These are phyloP conservation scores for Hibiscus tridactylites DNA, from an alignment of 345 rosid genomes.

Conservation along the genomic window DNA sequence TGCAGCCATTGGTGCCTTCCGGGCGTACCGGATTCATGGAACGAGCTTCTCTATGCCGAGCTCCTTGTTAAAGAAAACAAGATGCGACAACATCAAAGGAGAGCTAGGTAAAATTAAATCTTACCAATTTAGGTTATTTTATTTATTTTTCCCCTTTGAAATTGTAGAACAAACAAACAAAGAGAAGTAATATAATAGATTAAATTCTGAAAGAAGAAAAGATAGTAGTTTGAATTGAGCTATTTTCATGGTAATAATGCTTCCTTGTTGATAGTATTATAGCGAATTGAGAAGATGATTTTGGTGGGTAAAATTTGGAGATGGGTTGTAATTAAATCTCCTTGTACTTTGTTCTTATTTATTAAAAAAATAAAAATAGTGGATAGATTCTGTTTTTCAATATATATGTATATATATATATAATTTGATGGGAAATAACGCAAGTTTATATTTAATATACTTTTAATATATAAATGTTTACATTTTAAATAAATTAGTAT, in stretches of 20 bases:
- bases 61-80: constrained; percentile 46
- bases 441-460: no score
- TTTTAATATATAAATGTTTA: no score
- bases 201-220: background rate
- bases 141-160: background rate
- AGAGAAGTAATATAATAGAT: background rate
- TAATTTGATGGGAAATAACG: no score
- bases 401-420: no score
- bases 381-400: background rate
- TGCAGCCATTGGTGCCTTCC: constrained; percentile 99
- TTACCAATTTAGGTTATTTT: background rate
- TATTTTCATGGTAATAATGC: background rate
- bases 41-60: constrained; percentile 76
- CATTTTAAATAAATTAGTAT: no score
- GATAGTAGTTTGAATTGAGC: background rate
- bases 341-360: background rate
- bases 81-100: constrained; percentile 33
- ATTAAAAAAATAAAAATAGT: background rate
- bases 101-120: constrained; percentile 22
- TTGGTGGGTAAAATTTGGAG: background rate
- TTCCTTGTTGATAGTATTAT: background rate
- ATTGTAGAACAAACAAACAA: constrained; percentile 12
- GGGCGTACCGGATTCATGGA: constrained; percentile 94
- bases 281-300: background rate
- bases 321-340: constrained; percentile 12